phyloP scores from a whole-genome alignment of 2,329 filamentous ascomycete genomes.

The Cladosporium sp. region DNA sequence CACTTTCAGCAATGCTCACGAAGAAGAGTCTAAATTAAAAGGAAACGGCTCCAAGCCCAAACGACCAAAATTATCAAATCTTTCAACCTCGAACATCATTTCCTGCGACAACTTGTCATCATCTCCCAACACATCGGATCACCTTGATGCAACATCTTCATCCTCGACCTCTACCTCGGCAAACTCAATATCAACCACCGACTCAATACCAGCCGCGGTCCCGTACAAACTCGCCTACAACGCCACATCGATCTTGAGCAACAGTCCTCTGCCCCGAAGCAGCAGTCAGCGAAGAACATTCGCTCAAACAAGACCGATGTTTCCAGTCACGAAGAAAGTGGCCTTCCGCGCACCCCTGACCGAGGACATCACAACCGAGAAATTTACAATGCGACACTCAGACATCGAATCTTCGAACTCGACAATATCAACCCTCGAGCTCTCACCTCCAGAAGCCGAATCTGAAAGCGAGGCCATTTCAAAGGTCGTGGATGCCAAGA shows the following conservation, averaged over 20 bases:
- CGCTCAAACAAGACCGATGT: slow-evolving; percentile 41
- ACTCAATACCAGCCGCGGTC: slow-evolving; percentile 32
- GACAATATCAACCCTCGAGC: slow-evolving; percentile 26
- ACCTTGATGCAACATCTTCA: slow-evolving; percentile 13
- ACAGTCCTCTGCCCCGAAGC: slow-evolving; percentile 39
- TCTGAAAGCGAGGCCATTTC: not conserved
- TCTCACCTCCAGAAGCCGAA: slow-evolving; percentile 17
- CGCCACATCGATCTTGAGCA: slow-evolving; percentile 42
- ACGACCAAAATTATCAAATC: slow-evolving; percentile 34
- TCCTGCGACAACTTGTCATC: slow-evolving; percentile 17
- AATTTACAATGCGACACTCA: slow-evolving; percentile 53
- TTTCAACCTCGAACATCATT: slow-evolving; percentile 24
- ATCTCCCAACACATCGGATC: slow-evolving; percentile 7
- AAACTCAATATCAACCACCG: slow-evolving; percentile 27
- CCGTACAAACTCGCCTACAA: slow-evolving; percentile 46
- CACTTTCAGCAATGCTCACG: slow-evolving; percentile 59
- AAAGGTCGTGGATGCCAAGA: slow-evolving; percentile 3
- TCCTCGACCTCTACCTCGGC: slow-evolving; percentile 33
- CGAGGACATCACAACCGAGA: slow-evolving; percentile 55
- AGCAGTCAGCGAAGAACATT: slow-evolving; percentile 18
- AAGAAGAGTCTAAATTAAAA: slow-evolving; percentile 32
- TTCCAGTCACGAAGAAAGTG: slow-evolving; percentile 55
- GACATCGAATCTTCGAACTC: slow-evolving; percentile 46
- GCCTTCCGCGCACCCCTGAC: slow-evolving; percentile 53
- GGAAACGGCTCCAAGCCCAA: slow-evolving; percentile 8